Conservation (phyloP, 116 monocot species). For the Dioscorea cayenensis region DNA sequence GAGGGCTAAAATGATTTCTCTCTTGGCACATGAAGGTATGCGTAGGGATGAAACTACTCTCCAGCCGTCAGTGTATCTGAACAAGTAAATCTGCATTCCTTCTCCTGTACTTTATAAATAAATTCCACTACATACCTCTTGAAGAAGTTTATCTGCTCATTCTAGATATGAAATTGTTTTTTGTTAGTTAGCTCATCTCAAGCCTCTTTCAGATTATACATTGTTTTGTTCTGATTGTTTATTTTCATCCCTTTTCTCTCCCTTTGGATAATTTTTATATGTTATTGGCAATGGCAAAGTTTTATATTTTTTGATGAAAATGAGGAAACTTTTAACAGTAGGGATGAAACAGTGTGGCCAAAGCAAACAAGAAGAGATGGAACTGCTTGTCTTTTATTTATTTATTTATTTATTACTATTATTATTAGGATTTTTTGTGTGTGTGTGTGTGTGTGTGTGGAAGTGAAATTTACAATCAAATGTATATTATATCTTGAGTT, state of each 20-base stretch:
- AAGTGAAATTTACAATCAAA: neutral
- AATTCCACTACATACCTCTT: neutral
- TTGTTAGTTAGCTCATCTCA: neutral
- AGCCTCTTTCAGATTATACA: neutral
- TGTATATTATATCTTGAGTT: neutral
- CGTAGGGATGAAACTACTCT: conserved; percentile 83
- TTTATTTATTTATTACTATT: too few relatives aligned
- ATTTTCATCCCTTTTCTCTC: neutral
- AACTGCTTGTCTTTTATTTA: neutral
- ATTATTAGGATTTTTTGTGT: neutral
- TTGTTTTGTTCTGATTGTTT: neutral
- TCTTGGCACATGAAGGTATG: conserved; percentile 50
- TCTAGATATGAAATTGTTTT: neutral
- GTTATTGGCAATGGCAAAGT: neutral
- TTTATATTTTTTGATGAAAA: neutral
- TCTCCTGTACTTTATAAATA: neutral
- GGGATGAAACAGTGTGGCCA: neutral
- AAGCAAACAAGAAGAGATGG: neutral
- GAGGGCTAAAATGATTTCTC: neutral
- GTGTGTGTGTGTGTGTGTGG: too few relatives aligned
- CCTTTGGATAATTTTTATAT: neutral
- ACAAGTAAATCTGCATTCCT: conserved; percentile 54
- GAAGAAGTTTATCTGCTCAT: neutral
- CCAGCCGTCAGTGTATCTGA: conserved; percentile 74
- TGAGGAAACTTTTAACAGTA: neutral